Base-by-base conservation (phyloP, 31 red algal genomes). In the Asparagopsis taxiformis region DNA sequence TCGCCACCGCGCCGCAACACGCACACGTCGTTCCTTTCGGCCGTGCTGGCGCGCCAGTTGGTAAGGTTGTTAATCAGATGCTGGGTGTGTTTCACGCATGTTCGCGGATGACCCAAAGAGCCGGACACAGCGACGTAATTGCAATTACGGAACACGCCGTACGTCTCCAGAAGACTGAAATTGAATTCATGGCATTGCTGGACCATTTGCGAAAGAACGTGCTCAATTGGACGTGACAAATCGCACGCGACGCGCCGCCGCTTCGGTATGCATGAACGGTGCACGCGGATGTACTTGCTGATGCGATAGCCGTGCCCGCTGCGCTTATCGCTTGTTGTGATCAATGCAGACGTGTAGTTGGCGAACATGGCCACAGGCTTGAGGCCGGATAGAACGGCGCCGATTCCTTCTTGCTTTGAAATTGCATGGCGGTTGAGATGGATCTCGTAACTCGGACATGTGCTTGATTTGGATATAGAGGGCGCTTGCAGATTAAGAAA, bases 341-440 rank as follows among this genome's bases (percentile, higher is more conserved):
- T 77, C 3, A 17, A 25, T 1, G 72, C 55, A 57, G n/a, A n/a
- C 2, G 72, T 77, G 72, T 24, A 35, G 1, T 77, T 37, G 19
- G 72, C 55, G 11, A 77, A 58, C 36, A 77, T 23, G 34, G 63
- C 56, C 21, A 77, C 33, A 8, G 72, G 72, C 35, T 64, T 62
- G 32, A 77, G 38, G 2, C 72, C 72, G 29, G 72, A 77, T 4
- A 77, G 39, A 1, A 77, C 72, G 19, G 72, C 72, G 5, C 72
- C 72, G 20, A 77, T 62, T 13, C 72, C 72, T 49, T 77, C 72
- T n/a, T n/a, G n/a, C n/a, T n/a, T n/a, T n/a, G n/a, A n/a, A n/a
- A n/a, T n/a, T n/a, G n/a, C n/a, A n/a, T n/a, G n/a, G n/a, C n/a
- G n/a, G n/a, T n/a, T n/a, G n/a, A n/a, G n/a, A n/a, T n/a, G n/a